Conservation (phyloP, 768 basidiomycete species). For the Suillus plorans region DNA sequence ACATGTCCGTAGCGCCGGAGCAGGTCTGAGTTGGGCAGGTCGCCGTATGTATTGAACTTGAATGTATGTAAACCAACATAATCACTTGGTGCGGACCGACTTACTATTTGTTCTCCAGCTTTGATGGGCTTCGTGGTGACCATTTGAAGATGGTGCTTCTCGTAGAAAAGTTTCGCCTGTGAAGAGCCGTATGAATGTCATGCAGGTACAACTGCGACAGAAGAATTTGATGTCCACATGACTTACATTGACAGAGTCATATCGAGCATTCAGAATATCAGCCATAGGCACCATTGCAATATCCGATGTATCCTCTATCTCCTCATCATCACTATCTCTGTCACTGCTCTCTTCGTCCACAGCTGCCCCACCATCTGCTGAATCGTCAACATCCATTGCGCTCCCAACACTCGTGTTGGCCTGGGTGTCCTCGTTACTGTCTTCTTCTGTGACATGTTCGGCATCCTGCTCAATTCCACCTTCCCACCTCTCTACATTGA, state of each 20-base stretch:
- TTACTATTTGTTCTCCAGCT: conserved; percentile 84
- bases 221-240: background rate
- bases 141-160: conserved; percentile 73
- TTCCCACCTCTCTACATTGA: conserved; percentile 70
- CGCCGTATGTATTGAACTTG: conserved; percentile 95
- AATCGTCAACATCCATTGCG: conserved; percentile 34
- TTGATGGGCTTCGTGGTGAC: conserved; percentile 71
- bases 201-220: background rate
- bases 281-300: conserved; percentile 96
- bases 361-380: conserved; percentile 12
- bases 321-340: conserved; percentile 44
- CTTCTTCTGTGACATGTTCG: conserved; percentile 30
- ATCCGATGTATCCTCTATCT: conserved; percentile 55
- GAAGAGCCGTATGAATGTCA: conserved; percentile 1
- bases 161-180: conserved; percentile 86
- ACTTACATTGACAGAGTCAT: conserved; percentile 79
- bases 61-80: background rate
- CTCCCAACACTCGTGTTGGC: conserved; percentile 14
- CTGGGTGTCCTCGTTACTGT: conserved; percentile 40
- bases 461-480: conserved; percentile 15
- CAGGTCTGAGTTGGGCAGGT: conserved; percentile 89
- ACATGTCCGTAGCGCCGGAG: conserved; percentile 95
- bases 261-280: conserved; percentile 92
- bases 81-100: conserved; percentile 22
- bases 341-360: conserved; percentile 41